A percentile compares a stretch with the other conserved stretches of the same genome.
These are phyloP conservation scores for Stephanodiscus minutulus DNA, from an alignment of 108 stramenopile genomes.

Conservation along the genomic window DNA sequence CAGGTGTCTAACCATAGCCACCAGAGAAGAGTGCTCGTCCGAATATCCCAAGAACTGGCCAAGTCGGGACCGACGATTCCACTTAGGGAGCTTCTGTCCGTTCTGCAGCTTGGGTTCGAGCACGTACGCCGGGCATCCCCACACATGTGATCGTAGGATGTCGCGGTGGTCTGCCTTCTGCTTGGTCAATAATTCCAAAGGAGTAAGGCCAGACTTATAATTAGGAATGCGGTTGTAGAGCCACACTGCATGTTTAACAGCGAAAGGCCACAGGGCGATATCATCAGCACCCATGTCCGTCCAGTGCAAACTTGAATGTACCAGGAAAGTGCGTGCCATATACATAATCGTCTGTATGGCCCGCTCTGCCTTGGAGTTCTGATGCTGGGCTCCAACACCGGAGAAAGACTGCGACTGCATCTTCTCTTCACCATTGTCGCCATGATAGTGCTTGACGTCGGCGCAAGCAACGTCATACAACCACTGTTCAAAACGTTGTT, in stretches of 20 bases:
- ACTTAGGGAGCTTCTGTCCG: constrained; percentile 28
- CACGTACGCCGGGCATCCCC: constrained; percentile 35
- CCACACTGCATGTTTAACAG: constrained; percentile 27
- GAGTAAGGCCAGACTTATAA: constrained; percentile 11
- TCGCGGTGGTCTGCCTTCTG: constrained; percentile 18
- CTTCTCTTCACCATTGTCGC: constrained; percentile 21
- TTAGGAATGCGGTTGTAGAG: constrained; percentile 31
- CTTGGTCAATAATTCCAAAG: constrained; percentile 20
- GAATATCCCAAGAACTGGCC: constrained; percentile 26
- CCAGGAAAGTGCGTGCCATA: constrained; percentile 45
- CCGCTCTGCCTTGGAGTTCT: constrained; percentile 52
- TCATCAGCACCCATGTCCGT: constrained; percentile 4
- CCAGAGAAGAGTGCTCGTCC: constrained; percentile 18
- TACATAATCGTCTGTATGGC: constrained; percentile 33
- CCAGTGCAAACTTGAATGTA: constrained; percentile 50
- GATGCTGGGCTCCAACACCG: constrained; percentile 48
- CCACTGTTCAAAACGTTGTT: constrained; percentile 29
- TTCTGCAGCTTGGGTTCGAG: constrained; percentile 19
- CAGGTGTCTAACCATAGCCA: constrained; percentile 10
- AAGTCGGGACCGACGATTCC: constrained; percentile 11
- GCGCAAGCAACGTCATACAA: constrained; percentile 2
- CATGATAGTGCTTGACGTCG: constrained; percentile 27
- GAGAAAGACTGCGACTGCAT: constrained; percentile 21
- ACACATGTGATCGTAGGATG: constrained; percentile 20
- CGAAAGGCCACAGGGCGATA: constrained; percentile 23